Percentiles rank a stretch among this genome's conserved stretches.
These are phyloP conservation scores for Emmonsia crescens DNA, from an alignment of 2,329 filamentous ascomycete species.

Conservation along the genomic window DNA sequence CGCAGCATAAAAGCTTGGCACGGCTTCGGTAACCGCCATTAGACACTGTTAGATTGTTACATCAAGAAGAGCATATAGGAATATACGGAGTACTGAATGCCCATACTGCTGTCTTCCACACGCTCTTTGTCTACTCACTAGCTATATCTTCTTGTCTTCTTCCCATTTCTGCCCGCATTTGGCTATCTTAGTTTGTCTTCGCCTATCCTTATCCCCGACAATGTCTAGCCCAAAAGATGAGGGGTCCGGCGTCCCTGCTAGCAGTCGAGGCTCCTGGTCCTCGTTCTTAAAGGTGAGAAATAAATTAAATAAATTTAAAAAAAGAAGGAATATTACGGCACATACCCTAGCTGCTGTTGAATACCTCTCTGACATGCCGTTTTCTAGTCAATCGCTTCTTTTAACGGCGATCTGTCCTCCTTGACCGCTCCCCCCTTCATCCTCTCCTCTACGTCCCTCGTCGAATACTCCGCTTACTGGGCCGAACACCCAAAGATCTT, in stretches of 20 bases:
- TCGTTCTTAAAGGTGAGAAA: constrained; percentile 36
- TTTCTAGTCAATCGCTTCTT: constrained; percentile 58
- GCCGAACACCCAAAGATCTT: constrained; percentile 67
- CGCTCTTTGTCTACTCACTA: not conserved
- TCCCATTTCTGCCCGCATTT: not conserved
- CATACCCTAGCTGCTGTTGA: not conserved
- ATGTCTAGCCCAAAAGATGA: constrained; percentile 25
- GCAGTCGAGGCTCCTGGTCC: constrained; percentile 37
- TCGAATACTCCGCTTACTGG: constrained; percentile 77
- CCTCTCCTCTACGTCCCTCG: constrained; percentile 64
- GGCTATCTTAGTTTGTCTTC: not conserved
- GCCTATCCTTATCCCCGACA: not conserved
- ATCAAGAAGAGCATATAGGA: no score
- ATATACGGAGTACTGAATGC: no score
- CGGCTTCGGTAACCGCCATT: no score
- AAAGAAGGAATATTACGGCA: not conserved
- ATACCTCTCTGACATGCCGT: not conserved
- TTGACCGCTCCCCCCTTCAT: constrained; percentile 76
- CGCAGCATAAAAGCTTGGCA: no score
- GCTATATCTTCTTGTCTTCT: not conserved
- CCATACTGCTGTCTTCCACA: not conserved
- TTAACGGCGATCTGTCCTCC: constrained; percentile 71
- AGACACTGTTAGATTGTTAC: no score
- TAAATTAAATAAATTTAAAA: not conserved
- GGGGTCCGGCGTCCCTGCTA: constrained; percentile 29